Evolutionary conservation across 352 stramenopile species (phyloP).

Genomic region (Globisporangium orthogonon): DNA sequence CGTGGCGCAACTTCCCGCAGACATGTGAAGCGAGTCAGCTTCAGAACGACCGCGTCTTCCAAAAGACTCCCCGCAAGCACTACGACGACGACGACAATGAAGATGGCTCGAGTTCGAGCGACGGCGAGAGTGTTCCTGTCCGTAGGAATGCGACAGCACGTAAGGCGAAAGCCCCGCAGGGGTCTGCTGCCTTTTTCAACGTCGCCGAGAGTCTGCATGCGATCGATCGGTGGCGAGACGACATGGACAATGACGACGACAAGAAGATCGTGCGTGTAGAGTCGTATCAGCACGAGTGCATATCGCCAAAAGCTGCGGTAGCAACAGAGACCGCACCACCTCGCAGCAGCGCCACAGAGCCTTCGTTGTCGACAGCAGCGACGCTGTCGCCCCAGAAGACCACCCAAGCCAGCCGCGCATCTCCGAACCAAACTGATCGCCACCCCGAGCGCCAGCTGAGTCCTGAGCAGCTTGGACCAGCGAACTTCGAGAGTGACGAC

Average conservation of each 20-base stretch:
- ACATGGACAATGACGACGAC: slow-evolving; percentile 52
- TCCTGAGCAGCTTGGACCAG: slow-evolving; percentile 22
- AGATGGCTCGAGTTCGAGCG: slow-evolving; percentile 30
- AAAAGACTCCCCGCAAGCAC: slow-evolving; percentile 9
- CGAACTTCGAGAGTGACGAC: slow-evolving; percentile 34
- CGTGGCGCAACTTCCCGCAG: slow-evolving; percentile 15
- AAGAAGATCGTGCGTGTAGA: slow-evolving; percentile 17
- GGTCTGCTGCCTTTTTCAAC: slow-evolving; percentile 55
- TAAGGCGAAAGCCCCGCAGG: slow-evolving; percentile 12
- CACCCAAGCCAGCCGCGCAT: background rate
- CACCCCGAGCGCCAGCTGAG: slow-evolving; percentile 2
- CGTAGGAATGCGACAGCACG: background rate
- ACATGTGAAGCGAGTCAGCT: slow-evolving; percentile 14
- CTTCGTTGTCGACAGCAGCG: background rate
- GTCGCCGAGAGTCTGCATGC: slow-evolving; percentile 61
- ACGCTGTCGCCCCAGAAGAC: background rate
- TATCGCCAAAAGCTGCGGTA: slow-evolving; percentile 13
- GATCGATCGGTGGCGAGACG: slow-evolving; percentile 69
- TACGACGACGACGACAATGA: background rate
- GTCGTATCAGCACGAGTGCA: slow-evolving; percentile 24
- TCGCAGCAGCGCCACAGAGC: background rate
- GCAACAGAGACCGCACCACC: background rate
- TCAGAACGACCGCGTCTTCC: slow-evolving; percentile 31
- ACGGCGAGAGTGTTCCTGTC: slow-evolving; percentile 8
- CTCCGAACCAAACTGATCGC: background rate